Percentiles rank a stretch among this genome's conserved stretches.
Evolutionary conservation across 2,329 filamentous ascomycete genomes (phyloP).

Genomic region (Pseudogymnoascus sp.): DNA sequence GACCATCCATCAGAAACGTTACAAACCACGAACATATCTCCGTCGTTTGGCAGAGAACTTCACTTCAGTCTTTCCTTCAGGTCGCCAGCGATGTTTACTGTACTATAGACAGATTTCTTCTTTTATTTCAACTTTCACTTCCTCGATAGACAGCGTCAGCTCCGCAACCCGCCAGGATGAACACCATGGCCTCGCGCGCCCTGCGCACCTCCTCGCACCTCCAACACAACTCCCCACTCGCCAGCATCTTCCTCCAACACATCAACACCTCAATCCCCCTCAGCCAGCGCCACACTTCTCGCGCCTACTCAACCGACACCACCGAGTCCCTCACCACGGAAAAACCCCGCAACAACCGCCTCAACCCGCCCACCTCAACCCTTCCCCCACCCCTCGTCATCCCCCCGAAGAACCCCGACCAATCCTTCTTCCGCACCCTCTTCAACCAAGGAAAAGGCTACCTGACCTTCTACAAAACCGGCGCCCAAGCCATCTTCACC

Average conservation of each 20-base stretch:
- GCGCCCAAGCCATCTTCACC: constrained; percentile 64
- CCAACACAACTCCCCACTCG: constrained; percentile 12
- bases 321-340: neutral
- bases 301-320: constrained; percentile 39
- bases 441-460: constrained; percentile 60
- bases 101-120: neutral
- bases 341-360: constrained; percentile 39
- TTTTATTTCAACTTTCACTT: neutral
- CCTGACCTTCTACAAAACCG: constrained; percentile 78
- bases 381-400: constrained; percentile 63
- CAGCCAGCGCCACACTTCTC: constrained; percentile 34
- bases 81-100: neutral
- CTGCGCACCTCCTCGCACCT: constrained; percentile 21
- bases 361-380: constrained; percentile 63
- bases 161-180: constrained; percentile 9
- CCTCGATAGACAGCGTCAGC: neutral
- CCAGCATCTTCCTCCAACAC: constrained; percentile 17
- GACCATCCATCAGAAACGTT: neutral
- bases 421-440: constrained; percentile 33
- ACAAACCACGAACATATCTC: neutral
- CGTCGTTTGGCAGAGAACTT: neutral
- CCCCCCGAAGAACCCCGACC: constrained; percentile 44
- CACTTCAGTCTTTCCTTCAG: constrained; percentile 1
- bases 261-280: constrained; percentile 35
- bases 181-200: constrained; percentile 17